phyloP scores from a whole-genome alignment of 169 alveolate genomes.

The Besnoitia besnoiti region DNA sequence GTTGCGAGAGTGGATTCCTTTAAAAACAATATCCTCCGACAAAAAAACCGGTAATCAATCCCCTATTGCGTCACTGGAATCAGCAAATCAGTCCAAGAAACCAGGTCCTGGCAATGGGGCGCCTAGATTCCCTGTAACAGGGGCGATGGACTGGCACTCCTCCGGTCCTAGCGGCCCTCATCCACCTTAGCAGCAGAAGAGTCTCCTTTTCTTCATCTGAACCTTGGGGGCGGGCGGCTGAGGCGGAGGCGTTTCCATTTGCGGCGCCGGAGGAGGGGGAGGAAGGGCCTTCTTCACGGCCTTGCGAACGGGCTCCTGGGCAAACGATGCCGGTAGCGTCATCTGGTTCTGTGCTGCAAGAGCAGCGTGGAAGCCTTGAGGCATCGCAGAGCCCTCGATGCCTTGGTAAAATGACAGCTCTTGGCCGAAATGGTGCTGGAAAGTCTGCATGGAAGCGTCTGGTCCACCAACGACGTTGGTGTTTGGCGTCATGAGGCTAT shows the following conservation, averaged over 20 bases:
- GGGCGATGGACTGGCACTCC: no score
- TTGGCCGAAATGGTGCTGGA: constrained; percentile 51
- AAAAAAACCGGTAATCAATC: no score
- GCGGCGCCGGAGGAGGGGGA: constrained; percentile 29
- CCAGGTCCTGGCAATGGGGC: no score
- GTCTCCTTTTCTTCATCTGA: neutral
- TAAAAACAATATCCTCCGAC: no score
- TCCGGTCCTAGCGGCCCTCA: no score
- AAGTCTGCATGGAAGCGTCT: constrained; percentile 54
- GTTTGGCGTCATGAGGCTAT: neutral
- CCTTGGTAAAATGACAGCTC: constrained; percentile 49
- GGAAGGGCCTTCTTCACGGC: constrained; percentile 48
- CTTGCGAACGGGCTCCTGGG: constrained; percentile 29
- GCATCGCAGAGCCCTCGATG: constrained; percentile 50
- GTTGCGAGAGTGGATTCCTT: no score
- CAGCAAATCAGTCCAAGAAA: no score
- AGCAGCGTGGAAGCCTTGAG: constrained; percentile 63
- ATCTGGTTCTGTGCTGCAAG: neutral
- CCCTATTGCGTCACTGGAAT: no score
- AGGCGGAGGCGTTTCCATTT: neutral
- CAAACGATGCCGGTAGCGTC: neutral
- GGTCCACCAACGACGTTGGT: neutral
- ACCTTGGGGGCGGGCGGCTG: neutral
- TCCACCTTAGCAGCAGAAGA: constrained; percentile 50
- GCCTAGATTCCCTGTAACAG: no score